phyloP scores from a whole-genome alignment of 2,329 filamentous ascomycete species.

The Verticillium alfalfae region DNA sequence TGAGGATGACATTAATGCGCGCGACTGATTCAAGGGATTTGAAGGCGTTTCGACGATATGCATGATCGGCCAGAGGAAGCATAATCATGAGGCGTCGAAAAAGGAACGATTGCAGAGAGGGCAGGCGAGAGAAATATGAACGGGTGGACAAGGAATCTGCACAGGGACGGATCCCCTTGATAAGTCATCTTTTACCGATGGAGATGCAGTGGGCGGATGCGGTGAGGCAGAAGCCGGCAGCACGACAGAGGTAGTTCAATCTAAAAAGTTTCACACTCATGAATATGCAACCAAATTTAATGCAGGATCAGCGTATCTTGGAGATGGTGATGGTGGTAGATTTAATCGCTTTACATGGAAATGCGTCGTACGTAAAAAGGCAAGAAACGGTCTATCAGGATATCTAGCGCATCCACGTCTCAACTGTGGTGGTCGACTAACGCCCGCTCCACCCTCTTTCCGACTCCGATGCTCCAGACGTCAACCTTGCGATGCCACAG shows the following conservation, averaged over 20 bases:
- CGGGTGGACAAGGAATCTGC: not conserved
- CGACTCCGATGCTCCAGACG: conserved; percentile 28
- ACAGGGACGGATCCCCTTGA: conserved; percentile 1
- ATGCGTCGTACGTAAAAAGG: not conserved
- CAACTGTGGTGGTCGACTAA: conserved; percentile 7
- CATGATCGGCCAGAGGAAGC: not conserved
- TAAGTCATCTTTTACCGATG: not conserved
- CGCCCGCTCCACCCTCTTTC: conserved; percentile 26
- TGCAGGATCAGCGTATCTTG: too few species aligned
- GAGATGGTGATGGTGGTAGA: not conserved
- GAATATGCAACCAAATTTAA: too few species aligned
- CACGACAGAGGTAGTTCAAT: not conserved
- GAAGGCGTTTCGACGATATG: not conserved
- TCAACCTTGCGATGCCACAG: conserved; percentile 29
- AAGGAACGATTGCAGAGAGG: too few species aligned
- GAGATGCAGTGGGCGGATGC: not conserved
- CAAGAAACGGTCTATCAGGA: not conserved
- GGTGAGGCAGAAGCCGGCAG: conserved; percentile 1
- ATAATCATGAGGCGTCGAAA: not conserved
- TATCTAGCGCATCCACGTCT: not conserved
- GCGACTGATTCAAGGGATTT: too few species aligned
- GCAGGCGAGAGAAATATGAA: not conserved
- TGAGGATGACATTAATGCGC: not conserved
- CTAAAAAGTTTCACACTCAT: not conserved
- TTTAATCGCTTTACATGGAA: not conserved